These are phyloP conservation scores for Laetiporus sulphureus DNA, from an alignment of 1,284 basidiomycete species.

Conservation along the genomic window DNA sequence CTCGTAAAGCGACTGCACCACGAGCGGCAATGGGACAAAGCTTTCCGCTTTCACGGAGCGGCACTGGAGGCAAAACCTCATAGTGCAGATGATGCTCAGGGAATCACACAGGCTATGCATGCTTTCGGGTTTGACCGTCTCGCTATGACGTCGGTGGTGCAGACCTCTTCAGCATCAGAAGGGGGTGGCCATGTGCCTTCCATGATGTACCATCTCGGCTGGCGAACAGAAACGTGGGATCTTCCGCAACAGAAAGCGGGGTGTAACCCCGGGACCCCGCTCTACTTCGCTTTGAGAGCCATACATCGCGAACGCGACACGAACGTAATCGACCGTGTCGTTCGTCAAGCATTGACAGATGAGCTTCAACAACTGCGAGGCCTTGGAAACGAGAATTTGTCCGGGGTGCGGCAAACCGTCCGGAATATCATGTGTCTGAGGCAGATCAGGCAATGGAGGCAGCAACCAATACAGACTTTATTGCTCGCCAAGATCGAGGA, in stretches of 20 bases:
- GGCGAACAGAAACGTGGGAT: conserved; percentile 92
- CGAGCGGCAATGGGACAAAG: conserved; percentile 87
- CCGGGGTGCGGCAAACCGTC: conserved; percentile 60
- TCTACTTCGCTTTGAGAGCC: conserved; percentile 78
- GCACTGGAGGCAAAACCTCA: conserved; percentile 56
- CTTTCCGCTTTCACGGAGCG: conserved; percentile 87
- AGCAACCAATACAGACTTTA: conserved; percentile 29
- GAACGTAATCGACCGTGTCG: conserved; percentile 35
- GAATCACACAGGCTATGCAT: conserved; percentile 73
- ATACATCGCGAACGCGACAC: conserved; percentile 68
- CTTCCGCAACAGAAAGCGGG: conserved; percentile 55
- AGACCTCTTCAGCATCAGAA: conserved; percentile 29
- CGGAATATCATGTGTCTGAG: conserved; percentile 74
- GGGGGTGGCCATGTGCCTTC: conserved; percentile 33
- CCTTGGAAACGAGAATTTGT: conserved; percentile 72
- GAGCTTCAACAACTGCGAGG: conserved; percentile 63
- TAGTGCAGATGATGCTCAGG: conserved; percentile 37
- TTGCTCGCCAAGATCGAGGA: conserved; percentile 31
- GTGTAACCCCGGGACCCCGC: conserved; percentile 44
- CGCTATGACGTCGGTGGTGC: conserved; percentile 58
- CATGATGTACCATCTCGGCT: conserved; percentile 75
- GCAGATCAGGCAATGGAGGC: conserved; percentile 61
- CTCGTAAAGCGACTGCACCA: conserved; percentile 86
- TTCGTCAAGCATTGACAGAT: conserved; percentile 44
- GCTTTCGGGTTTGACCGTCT: conserved; percentile 85